These are phyloP conservation scores for Beta corolliflora DNA, from an alignment of 179 eudicot species.

Conservation along the genomic window DNA sequence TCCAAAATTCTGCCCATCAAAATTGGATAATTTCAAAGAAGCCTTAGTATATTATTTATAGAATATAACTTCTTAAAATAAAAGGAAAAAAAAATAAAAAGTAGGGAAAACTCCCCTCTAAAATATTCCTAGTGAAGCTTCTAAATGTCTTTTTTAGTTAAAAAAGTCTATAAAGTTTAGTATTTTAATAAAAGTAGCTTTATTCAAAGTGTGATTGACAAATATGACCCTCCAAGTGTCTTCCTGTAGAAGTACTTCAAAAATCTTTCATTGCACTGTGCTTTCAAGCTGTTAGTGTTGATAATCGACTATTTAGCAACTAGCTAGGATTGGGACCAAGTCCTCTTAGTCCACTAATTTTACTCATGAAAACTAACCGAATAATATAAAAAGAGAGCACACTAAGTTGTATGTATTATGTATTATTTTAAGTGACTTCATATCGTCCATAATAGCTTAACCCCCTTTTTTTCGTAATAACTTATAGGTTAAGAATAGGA, in stretches of 20 bases:
- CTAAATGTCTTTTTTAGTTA: conserved; percentile 18
- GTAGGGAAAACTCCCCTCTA: background rate
- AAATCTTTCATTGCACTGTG: conserved; percentile 10
- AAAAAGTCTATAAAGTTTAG: conserved; percentile 3
- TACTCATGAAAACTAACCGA: background rate
- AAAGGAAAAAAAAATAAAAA: background rate
- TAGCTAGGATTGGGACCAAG: conserved; percentile 34
- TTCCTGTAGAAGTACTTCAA: conserved; percentile 19
- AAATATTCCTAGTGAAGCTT: conserved; percentile 30
- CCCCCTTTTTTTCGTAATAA: no score
- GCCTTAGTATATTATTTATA: conserved; percentile 15
- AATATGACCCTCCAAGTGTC: conserved; percentile 17
- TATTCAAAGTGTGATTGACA: conserved; percentile 10
- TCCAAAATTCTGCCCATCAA: conserved; percentile 29
- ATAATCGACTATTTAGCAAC: conserved; percentile 29
- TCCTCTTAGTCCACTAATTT: conserved; percentile 8
- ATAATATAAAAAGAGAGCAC: background rate
- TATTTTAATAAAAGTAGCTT: conserved; percentile 15
- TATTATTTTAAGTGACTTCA: no score
- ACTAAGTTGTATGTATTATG: background rate
- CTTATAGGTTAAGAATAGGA: no score
- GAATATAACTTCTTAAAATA: conserved; percentile 1
- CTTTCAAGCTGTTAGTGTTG: conserved; percentile 35
- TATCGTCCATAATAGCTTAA: no score
- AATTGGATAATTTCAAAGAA: conserved; percentile 34